phyloP scores from a whole-genome alignment of 495 filamentous ascomycete genomes.

The Aspergillus asperescens region DNA sequence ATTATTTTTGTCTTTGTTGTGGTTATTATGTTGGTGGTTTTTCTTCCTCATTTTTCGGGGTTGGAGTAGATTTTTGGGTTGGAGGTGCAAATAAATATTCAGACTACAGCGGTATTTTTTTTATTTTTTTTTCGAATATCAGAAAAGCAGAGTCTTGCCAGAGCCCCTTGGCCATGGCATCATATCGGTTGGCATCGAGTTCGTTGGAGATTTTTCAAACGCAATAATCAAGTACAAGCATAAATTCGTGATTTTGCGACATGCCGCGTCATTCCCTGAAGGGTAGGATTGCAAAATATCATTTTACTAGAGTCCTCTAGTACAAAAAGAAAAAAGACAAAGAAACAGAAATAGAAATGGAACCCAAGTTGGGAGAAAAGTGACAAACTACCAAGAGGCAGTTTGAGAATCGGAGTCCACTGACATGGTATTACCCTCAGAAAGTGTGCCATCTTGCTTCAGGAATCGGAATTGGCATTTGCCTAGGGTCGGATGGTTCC shows the following conservation, averaged over 20 bases:
- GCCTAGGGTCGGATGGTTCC: slow-evolving; percentile 7
- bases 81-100: too few species aligned
- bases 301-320: not conserved
- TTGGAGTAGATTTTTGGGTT: too few species aligned
- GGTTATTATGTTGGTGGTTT: too few species aligned
- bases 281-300: not conserved
- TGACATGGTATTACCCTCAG: not conserved
- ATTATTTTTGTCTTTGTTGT: too few species aligned
- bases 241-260: not conserved
- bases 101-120: too few species aligned
- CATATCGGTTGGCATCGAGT: too few species aligned
- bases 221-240: not conserved
- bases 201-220: not conserved
- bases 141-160: too few species aligned
- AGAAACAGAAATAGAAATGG: not conserved
- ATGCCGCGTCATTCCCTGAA: not conserved
- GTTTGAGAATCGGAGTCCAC: not conserved
- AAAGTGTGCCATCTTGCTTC: slow-evolving; percentile 2
- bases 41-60: too few species aligned
- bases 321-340: not conserved
- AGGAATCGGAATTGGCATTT: slow-evolving; percentile 19
- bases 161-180: too few species aligned
- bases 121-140: too few species aligned
- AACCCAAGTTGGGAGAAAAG: not conserved
- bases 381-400: not conserved